phyloP scores from a whole-genome alignment of 2,329 filamentous ascomycete genomes.

The Hypoxylon sp. region DNA sequence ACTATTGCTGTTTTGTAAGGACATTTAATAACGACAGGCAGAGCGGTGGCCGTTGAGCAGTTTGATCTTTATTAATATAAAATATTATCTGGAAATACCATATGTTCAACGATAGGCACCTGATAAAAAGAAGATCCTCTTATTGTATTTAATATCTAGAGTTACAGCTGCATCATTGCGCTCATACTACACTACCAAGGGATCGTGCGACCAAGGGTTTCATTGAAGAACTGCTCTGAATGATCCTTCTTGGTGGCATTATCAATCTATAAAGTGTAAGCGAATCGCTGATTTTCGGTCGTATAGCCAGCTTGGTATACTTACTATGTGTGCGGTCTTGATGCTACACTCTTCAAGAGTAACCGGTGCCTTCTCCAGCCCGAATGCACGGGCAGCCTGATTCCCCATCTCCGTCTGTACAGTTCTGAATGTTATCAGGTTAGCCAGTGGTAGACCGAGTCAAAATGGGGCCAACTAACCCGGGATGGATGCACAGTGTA shows the following conservation, averaged over 20 bases:
- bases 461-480: not conserved
- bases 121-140: too few species aligned
- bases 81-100: too few species aligned
- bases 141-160: too few species aligned
- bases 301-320: not conserved
- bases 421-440: too few species aligned
- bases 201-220: not conserved
- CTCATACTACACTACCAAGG: too few species aligned
- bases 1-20: too few species aligned
- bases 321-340: not conserved
- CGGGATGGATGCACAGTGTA: not conserved
- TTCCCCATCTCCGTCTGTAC: constrained; percentile 1
- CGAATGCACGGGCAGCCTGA: not conserved
- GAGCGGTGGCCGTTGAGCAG: too few species aligned
- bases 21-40: too few species aligned
- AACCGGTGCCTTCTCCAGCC: not conserved
- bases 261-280: too few species aligned
- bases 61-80: too few species aligned
- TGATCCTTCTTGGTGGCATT: not conserved
- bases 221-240: not conserved
- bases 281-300: not conserved
- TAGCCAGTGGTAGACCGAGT: not conserved
- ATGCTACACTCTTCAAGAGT: not conserved
- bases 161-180: too few species aligned
- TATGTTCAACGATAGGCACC: too few species aligned